Conservation (phyloP, 208 protist genomes). For the Crithidia brevicula region DNA sequence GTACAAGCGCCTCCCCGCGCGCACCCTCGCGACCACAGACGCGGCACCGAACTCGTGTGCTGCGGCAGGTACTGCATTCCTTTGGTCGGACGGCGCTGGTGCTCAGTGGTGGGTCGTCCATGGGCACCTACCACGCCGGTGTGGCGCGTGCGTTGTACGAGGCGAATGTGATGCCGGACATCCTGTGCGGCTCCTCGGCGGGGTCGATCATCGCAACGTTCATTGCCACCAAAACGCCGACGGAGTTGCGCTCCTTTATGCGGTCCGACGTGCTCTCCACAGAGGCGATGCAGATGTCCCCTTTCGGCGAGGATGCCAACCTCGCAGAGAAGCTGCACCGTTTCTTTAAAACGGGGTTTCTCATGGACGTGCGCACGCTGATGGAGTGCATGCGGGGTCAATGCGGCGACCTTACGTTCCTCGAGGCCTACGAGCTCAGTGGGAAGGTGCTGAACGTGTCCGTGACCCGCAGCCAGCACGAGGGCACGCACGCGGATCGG, state of each 20-base stretch:
- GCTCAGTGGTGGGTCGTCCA: slow-evolving; percentile 68
- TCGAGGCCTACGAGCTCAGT: slow-evolving; percentile 77
- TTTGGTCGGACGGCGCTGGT: slow-evolving; percentile 81
- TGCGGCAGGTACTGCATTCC: slow-evolving; percentile 57
- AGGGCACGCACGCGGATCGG: slow-evolving; percentile 45
- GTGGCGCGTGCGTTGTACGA: slow-evolving; percentile 70
- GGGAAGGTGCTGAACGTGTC: slow-evolving; percentile 86
- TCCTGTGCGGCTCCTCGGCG: slow-evolving; percentile 74
- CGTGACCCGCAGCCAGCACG: slow-evolving; percentile 57
- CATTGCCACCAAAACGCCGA: slow-evolving; percentile 55
- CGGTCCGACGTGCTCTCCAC: slow-evolving; percentile 41
- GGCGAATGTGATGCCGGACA: slow-evolving; percentile 60
- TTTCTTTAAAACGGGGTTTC: slow-evolving; percentile 68
- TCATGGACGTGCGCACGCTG: slow-evolving; percentile 81
- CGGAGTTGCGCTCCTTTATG: slow-evolving; percentile 56
- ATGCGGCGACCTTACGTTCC: slow-evolving; percentile 88
- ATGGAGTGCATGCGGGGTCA: slow-evolving; percentile 70
- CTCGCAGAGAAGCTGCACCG: slow-evolving; percentile 53
- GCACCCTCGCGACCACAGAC: neutral
- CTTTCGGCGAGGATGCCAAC: slow-evolving; percentile 52
- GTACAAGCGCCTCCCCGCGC: neutral
- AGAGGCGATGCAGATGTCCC: slow-evolving; percentile 51
- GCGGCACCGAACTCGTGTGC: slow-evolving; percentile 49
- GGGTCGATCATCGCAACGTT: slow-evolving; percentile 81
- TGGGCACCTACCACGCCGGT: slow-evolving; percentile 86